Evolutionary conservation across 148 eudicot genomes (phyloP).

Genomic region (Rhododendron kiyosumense): DNA sequence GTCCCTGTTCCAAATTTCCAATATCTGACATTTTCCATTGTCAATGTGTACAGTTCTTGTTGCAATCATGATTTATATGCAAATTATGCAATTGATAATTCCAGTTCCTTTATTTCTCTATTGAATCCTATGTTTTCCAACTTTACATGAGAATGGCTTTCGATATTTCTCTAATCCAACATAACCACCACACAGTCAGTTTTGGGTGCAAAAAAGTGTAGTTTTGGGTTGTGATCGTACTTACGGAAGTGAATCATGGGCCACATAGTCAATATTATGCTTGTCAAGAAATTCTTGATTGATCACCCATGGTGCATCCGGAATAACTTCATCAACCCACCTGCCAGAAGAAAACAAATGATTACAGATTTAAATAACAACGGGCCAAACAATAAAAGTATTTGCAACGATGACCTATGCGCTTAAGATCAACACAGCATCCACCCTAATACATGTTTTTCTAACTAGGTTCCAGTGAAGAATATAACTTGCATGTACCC

Average conservation of each 20-base stretch:
- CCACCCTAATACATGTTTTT: not conserved
- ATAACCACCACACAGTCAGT: not conserved
- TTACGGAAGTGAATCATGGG: conserved; percentile 81
- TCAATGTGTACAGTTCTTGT: not conserved
- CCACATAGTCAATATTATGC: conserved; percentile 66
- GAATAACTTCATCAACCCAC: conserved; percentile 86
- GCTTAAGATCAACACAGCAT: not conserved
- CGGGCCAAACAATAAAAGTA: not conserved
- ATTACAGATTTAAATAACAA: not conserved
- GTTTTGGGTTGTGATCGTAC: conserved; percentile 13
- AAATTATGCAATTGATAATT: not conserved
- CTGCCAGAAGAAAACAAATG: conserved; percentile 19
- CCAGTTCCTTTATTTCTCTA: not conserved
- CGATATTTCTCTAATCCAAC: not conserved
- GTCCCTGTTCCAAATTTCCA: not conserved
- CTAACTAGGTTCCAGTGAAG: not conserved
- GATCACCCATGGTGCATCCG: conserved; percentile 80
- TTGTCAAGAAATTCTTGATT: conserved; percentile 58
- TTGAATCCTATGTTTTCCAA: not conserved
- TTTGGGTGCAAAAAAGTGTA: not conserved
- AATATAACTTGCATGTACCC: not conserved
- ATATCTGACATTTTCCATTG: not conserved
- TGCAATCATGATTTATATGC: not conserved
- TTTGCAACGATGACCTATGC: not conserved
- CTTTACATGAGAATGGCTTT: not conserved